These are phyloP conservation scores for Suhomyces sp. DNA, from an alignment of 805 yeast species.

Conservation along the genomic window DNA sequence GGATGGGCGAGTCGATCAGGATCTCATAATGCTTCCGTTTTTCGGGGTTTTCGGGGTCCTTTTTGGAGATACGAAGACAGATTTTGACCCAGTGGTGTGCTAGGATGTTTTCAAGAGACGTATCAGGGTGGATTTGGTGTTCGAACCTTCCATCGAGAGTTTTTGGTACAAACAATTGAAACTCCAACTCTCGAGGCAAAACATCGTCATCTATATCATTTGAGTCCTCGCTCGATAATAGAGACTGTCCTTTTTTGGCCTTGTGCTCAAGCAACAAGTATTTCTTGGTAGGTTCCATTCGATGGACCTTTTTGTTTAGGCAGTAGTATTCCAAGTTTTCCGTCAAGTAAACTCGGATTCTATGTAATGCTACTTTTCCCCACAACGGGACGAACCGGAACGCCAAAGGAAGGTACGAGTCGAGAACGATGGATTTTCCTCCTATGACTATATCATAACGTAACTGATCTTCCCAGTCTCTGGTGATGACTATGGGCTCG, in stretches of 20 bases:
- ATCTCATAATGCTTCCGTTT: constrained; percentile 92
- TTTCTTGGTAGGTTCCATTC: constrained; percentile 87
- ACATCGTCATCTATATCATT: constrained; percentile 47
- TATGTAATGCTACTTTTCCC: constrained; percentile 82
- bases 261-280: constrained; percentile 76
- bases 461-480: constrained; percentile 93
- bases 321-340: constrained; percentile 92
- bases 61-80: constrained; percentile 71
- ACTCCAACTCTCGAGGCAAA: constrained; percentile 76
- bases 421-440: constrained; percentile 81
- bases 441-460: constrained; percentile 89
- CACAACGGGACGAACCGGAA: constrained; percentile 75
- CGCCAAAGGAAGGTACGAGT: constrained; percentile 79
- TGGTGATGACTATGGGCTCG: constrained; percentile 86
- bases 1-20: constrained; percentile 92
- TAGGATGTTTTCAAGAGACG: constrained; percentile 74
- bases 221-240: constrained; percentile 29
- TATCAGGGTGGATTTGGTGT: constrained; percentile 71
- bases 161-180: constrained; percentile 82
- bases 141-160: constrained; percentile 51
- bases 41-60: constrained; percentile 48
- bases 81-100: constrained; percentile 95
- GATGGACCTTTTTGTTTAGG: constrained; percentile 78
- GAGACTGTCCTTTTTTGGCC: constrained; percentile 50
- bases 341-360: constrained; percentile 80